Conservation (phyloP, 805 yeast genomes). For the Komagataella ulmi region DNA sequence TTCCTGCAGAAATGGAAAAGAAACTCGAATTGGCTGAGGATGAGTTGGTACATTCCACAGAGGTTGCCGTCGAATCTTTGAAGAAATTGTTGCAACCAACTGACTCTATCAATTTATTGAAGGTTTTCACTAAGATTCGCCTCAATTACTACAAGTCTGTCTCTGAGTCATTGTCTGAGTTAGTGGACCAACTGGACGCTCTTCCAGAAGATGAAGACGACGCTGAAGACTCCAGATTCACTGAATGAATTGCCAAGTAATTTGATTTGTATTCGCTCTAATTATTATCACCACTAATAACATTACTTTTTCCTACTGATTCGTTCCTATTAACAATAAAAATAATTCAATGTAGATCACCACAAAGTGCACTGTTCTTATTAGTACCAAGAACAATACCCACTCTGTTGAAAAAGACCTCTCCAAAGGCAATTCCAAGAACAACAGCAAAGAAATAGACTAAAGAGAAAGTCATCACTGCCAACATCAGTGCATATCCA, state of each 20-base stretch:
- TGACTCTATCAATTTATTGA: constrained; percentile 48
- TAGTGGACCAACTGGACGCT: constrained; percentile 29
- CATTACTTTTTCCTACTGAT: background rate
- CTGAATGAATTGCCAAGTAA: background rate
- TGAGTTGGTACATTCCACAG: constrained; percentile 68
- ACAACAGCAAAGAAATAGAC: constrained; percentile 64
- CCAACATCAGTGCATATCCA: constrained; percentile 66
- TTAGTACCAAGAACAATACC: constrained; percentile 24
- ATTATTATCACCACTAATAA: background rate
- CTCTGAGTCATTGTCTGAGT: constrained; percentile 29
- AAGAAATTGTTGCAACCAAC: constrained; percentile 56
- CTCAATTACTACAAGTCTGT: constrained; percentile 47
- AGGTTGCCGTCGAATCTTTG: constrained; percentile 70
- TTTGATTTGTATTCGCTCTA: background rate
- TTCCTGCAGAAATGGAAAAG: constrained; percentile 36
- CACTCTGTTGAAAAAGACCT: constrained; percentile 53
- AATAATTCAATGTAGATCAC: constrained; percentile 7
- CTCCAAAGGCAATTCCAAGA: constrained; percentile 57
- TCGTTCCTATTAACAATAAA: background rate
- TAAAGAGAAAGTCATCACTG: constrained; percentile 58
- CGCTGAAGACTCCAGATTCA: constrained; percentile 16
- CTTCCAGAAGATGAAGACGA: constrained; percentile 31
- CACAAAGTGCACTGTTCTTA: constrained; percentile 18
- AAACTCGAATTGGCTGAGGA: constrained; percentile 53
- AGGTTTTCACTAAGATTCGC: constrained; percentile 58